A percentile compares a stretch with the other conserved stretches of the same genome.
These are phyloP conservation scores for Candida parachauliodes DNA, from an alignment of 805 yeast genomes.

Conservation along the genomic window DNA sequence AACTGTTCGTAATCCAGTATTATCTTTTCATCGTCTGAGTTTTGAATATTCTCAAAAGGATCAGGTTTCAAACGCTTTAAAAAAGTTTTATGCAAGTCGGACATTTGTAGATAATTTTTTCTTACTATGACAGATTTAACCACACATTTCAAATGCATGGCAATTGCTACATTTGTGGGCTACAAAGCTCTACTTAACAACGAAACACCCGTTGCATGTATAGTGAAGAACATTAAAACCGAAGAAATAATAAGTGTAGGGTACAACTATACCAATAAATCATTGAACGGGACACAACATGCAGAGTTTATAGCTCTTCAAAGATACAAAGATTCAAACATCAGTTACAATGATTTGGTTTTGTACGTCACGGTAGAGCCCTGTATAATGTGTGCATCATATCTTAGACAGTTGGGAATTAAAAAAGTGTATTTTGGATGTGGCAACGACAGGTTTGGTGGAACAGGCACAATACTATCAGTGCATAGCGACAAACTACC, in stretches of 20 bases:
- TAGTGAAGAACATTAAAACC: conserved; percentile 23
- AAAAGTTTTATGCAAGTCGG: conserved; percentile 26
- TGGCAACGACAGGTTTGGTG: conserved; percentile 94
- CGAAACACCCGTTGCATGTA: conserved; percentile 44
- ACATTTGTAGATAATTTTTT: conserved; percentile 14
- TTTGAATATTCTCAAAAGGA: conserved; percentile 9
- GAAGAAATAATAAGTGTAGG: conserved; percentile 66
- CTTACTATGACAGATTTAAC: conserved; percentile 12
- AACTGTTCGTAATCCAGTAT: conserved; percentile 6
- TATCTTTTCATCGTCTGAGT: conserved; percentile 5
- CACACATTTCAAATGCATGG: conserved; percentile 27
- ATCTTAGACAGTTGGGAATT: conserved; percentile 76
- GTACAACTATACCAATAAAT: conserved; percentile 79
- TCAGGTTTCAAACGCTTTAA: conserved; percentile 17
- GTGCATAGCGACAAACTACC: conserved; percentile 27
- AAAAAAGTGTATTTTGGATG: conserved; percentile 82
- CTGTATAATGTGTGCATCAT: conserved; percentile 96
- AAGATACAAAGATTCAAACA: conserved; percentile 11
- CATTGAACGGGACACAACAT: conserved; percentile 84
- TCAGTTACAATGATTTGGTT: conserved; percentile 48
- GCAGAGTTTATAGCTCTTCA: conserved; percentile 88
- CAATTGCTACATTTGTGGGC: conserved; percentile 34
- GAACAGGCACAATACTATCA: conserved; percentile 82
- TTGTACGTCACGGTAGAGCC: conserved; percentile 97
- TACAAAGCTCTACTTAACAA: conserved; percentile 32